Evolutionary conservation across 306 rosid species (phyloP).

Genomic region (Glycine tomentella): DNA sequence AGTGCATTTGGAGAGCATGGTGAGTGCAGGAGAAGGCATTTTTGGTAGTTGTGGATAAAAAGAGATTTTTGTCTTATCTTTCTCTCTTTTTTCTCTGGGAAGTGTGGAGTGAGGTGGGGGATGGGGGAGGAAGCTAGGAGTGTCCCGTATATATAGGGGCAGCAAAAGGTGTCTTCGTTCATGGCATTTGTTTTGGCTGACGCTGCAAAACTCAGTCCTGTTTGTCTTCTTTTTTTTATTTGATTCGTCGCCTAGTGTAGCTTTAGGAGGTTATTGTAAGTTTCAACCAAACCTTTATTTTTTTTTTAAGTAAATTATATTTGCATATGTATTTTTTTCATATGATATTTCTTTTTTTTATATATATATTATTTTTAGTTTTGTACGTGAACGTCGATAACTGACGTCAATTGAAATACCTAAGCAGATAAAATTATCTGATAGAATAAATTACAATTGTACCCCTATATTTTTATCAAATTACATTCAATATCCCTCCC

Average conservation of each 20-base stretch:
- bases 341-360: too few species aligned
- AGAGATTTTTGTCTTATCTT: constrained; percentile 16
- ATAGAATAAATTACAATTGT: too few species aligned
- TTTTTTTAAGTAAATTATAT: too few species aligned
- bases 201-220: background rate
- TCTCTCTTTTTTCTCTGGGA: background rate
- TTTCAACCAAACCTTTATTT: background rate
- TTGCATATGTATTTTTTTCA: too few species aligned
- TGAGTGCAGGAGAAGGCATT: constrained; percentile 54
- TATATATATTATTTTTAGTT: too few species aligned
- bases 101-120: constrained; percentile 45
- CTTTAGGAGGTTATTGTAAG: background rate
- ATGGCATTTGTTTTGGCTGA: background rate
- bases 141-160: constrained; percentile 32
- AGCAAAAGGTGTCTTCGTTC: background rate
- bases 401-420: too few species aligned
- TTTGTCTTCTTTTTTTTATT: background rate
- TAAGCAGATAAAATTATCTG: too few species aligned
- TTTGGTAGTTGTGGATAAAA: background rate
- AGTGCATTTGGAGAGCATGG: constrained; percentile 61
- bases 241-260: background rate
- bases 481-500: too few species aligned
- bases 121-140: constrained; percentile 4
- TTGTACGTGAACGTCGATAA: too few species aligned
- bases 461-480: too few species aligned